Base-by-base conservation (phyloP, 2,329 filamentous ascomycete species). In the Canariomyces notabilis region DNA sequence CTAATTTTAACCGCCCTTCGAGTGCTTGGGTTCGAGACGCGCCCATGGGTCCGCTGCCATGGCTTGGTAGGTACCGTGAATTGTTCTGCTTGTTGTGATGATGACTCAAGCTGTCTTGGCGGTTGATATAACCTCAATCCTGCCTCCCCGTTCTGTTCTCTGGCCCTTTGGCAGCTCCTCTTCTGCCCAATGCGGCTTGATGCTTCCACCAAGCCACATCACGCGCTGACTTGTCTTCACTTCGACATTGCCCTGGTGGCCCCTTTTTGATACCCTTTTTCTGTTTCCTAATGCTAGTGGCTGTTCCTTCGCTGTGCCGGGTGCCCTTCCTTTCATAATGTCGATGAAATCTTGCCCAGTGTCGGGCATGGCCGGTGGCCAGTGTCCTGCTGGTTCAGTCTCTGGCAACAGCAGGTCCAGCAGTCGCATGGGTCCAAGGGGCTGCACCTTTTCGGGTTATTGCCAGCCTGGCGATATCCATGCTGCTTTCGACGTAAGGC, bases 401-500 rank as follows among this genome's bases (percentile, higher is more conserved):
- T 50, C 54, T 36, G 52, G 55, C 18, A 50, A 48, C 34, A 61
- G 53, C 37, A 52, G 55, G 35, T 51, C 58, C n/a, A 60, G 53
- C 44, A 62, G 60, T 40, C 58, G 53, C 15, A 55, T 61, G 19
- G 65, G 64, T 14, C 61, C 62, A 12, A 53, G 64, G 38, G 63
- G 65, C 12, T 67, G 63, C 39, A 57, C 63, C 0, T 67, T 67
- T 37, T 67, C 63, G 8, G 62, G 64, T 3, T 66, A 61, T 29
- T 51, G 54, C 2, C 63, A 66, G 37, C 59, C 62, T 5, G 64
- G 62, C 31, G 64, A 67, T 42, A 55, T 67, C 21, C 59, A 62
- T 16, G 59, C 62, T 32, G 65, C 64, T n/a, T 71, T 69, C 46
- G 62, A 67, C 57, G 66, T 67, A 48, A 55, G 64, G 56, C 1